Conservation (phyloP, 345 rosid species). For the Salix exigua region DNA sequence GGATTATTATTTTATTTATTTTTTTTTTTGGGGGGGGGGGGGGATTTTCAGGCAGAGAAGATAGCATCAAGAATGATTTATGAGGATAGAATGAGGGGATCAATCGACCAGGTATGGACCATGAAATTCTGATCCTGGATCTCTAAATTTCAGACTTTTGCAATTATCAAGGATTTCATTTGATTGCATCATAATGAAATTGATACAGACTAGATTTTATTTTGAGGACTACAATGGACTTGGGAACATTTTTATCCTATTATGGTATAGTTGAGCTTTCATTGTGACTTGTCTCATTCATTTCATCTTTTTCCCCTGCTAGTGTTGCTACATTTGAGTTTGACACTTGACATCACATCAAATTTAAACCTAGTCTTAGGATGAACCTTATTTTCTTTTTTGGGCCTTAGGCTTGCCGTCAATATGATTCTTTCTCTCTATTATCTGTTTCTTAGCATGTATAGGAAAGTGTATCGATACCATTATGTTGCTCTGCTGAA, state of each 20-base stretch:
- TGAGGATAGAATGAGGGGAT: conserved; percentile 96
- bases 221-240: background rate
- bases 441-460: background rate
- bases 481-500: background rate
- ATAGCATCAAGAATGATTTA: conserved; percentile 95
- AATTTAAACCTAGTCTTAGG: background rate
- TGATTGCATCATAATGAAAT: background rate
- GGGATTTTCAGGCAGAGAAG: conserved; percentile 75
- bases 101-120: conserved; percentile 78
- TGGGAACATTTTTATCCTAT: background rate
- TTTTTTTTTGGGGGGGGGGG: no score
- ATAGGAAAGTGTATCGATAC: background rate
- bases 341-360: background rate
- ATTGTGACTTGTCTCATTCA: background rate
- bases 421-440: background rate
- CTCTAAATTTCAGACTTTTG: background rate
- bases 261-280: background rate
- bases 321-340: background rate
- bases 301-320: background rate
- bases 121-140: background rate
- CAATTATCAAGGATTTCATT: background rate
- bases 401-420: background rate
- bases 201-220: background rate
- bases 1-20: background rate
- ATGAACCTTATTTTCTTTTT: background rate